phyloP scores from a whole-genome alignment of 495 filamentous ascomycete species.

The Hypoxylon subgilvum region DNA sequence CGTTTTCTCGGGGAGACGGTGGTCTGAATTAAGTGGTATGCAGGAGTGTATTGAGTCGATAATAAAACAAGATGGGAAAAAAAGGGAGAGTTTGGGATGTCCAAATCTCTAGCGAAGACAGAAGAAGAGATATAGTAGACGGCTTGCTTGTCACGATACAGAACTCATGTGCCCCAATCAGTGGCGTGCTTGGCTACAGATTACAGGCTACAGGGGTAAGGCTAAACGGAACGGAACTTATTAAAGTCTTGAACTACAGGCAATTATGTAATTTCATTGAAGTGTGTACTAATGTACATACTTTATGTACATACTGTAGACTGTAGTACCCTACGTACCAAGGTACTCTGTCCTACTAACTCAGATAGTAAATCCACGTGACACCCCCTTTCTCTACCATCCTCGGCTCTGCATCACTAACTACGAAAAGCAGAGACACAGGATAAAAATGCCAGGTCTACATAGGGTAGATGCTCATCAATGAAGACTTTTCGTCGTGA shows the following conservation, averaged over 20 bases:
- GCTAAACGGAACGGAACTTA: too few relatives aligned
- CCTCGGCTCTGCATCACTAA: not conserved
- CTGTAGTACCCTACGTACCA: not conserved
- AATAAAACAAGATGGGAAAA: not conserved
- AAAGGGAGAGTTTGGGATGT: not conserved
- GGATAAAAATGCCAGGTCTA: too few relatives aligned
- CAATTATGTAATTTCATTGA: not conserved
- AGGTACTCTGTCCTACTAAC: too few relatives aligned
- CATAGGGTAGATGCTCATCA: too few relatives aligned
- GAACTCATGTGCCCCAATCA: conserved; percentile 10
- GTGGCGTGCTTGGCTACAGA: not conserved
- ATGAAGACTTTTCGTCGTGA: too few relatives aligned
- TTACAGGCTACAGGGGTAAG: not conserved
- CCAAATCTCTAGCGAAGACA: conserved; percentile 2
- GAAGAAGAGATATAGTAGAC: conserved; percentile 1
- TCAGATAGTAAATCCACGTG: too few relatives aligned
- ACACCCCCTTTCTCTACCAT: not conserved
- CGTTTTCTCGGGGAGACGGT: too few relatives aligned
- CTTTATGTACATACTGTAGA: not conserved
- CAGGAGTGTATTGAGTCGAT: not conserved
- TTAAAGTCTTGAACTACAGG: too few relatives aligned
- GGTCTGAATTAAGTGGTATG: not conserved
- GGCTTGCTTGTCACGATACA: conserved; percentile 17
- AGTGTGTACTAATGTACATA: too few relatives aligned
- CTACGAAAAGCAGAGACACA: not conserved